Evolutionary conservation across 306 rosid genomes (phyloP), one percentile per base, ranked within the genome.

Genomic region (Vigna unguiculata): DNA sequence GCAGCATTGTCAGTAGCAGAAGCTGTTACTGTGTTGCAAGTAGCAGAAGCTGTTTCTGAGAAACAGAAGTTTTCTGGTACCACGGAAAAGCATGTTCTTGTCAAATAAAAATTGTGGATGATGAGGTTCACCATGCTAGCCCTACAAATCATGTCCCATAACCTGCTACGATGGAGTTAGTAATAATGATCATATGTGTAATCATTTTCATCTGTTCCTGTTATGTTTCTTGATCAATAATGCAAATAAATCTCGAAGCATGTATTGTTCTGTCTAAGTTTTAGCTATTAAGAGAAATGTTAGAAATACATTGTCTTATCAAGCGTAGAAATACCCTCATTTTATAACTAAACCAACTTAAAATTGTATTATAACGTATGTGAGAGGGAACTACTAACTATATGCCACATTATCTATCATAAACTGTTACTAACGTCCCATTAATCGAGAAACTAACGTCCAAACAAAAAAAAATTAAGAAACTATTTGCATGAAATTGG

Each of bases 71-170:
- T 46, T 79, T 74, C 45, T 53, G 41, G 52, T 53, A 60, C 65
- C 34, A 58, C 52, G 22, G 86, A 72, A 64, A 90, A 86, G 78
- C 46, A 45, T 57, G 19, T 21, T 46, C 58, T 54, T 4, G 38
- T 58, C 71, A 3, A 85, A 78, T 40, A 85, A 76, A 66, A 69
- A n/a, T 76, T 21, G 57, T 87, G 64, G 86, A 87, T 49, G 87
- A 85, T 53, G n/a, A n/a, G n/a, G 45, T 32, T 22, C 24, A 43
- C 43, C 61, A 12, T 11, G 6, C 45, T 4, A 67, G 73, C 53
- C 38, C 48, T 72, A 62, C 49, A 48, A n/a, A 41, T 64, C 51
- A 17, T 66, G 2, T 66, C 55, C 16, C 49, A 43, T 24, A 16
- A 78, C 30, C 64, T 60, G 51, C 49, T 36, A 46, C n/a, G 36